Evolutionary conservation across 2,329 filamentous ascomycete species (phyloP).

Genomic region (Dactylonectria estremocensis): DNA sequence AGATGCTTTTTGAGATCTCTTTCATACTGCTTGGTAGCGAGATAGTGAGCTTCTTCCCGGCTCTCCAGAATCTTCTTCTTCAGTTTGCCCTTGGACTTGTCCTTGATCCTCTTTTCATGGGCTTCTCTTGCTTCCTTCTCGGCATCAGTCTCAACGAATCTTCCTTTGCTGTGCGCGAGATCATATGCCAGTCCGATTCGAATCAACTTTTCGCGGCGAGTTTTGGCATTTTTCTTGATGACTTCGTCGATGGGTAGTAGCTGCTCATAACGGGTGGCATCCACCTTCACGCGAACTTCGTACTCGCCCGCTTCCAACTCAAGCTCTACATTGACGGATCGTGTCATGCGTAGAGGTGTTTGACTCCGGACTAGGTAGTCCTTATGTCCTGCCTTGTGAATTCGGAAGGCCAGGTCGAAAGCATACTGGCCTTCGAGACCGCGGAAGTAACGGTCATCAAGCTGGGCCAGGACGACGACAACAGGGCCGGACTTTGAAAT

Average conservation of each 20-base stretch:
- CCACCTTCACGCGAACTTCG: conserved; percentile 81
- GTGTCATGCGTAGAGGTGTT: conserved; percentile 72
- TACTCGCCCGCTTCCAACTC: conserved; percentile 83
- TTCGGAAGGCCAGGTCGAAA: conserved; percentile 68
- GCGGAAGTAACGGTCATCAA: conserved; percentile 71
- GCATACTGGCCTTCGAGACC: conserved; percentile 71
- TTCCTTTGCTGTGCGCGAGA: conserved; percentile 77
- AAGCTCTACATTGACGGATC: conserved; percentile 84
- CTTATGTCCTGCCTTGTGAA: conserved; percentile 65
- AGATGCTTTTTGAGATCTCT: conserved; percentile 46
- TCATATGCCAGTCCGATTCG: conserved; percentile 80
- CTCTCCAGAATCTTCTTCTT: conserved; percentile 61
- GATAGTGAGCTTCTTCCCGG: conserved; percentile 54
- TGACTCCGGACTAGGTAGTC: conserved; percentile 71
- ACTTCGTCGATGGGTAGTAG: conserved; percentile 74
- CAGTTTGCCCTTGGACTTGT: conserved; percentile 54
- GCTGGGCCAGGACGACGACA: conserved; percentile 70
- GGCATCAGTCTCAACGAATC: conserved; percentile 63
- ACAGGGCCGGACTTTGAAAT: conserved; percentile 65
- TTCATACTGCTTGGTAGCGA: conserved; percentile 56
- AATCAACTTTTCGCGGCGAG: conserved; percentile 79
- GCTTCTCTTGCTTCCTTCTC: conserved; percentile 64
- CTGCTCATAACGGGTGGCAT: conserved; percentile 71
- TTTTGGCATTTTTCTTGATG: conserved; percentile 74
- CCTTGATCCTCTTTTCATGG: conserved; percentile 60